Evolutionary conservation across 2,329 filamentous ascomycete species (phyloP).

Genomic region (Microthyrium microscopicum): DNA sequence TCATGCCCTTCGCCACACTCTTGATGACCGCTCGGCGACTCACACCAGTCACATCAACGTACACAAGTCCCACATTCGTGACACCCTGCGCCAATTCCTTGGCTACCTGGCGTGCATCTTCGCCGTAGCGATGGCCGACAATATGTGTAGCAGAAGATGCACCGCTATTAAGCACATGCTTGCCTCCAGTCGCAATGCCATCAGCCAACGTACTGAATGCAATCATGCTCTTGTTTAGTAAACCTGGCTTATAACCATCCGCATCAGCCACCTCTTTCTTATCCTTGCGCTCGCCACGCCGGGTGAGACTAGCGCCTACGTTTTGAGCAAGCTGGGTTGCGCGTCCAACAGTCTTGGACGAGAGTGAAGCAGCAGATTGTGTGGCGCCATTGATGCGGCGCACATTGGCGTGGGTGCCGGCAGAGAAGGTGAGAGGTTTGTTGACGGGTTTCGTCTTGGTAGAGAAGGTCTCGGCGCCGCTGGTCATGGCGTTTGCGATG

Average conservation of each 20-base stretch:
- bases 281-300: conserved; percentile 40
- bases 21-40: conserved; percentile 81
- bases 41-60: conserved; percentile 90
- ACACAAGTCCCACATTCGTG: conserved; percentile 92
- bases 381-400: conserved; percentile 85
- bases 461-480: conserved; percentile 64
- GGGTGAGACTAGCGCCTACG: conserved; percentile 57
- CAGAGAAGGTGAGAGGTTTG: conserved; percentile 76
- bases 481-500: conserved; percentile 60
- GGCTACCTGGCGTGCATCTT: conserved; percentile 67
- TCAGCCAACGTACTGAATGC: conserved; percentile 91
- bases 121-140: conserved; percentile 76
- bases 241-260: conserved; percentile 63
- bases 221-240: conserved; percentile 92
- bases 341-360: conserved; percentile 71
- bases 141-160: conserved; percentile 69
- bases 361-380: conserved; percentile 58
- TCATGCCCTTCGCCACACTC: conserved; percentile 94
- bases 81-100: conserved; percentile 65
- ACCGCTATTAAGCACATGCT: conserved; percentile 56
- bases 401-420: conserved; percentile 67
- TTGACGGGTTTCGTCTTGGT: conserved; percentile 59
- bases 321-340: conserved; percentile 79
- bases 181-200: conserved; percentile 76
- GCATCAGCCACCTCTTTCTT: conserved; percentile 32